Evolutionary conservation across 495 filamentous ascomycete genomes (phyloP), one percentile per base, ranked within the genome.

Genomic region (Penicillium macrosclerotiorum): DNA sequence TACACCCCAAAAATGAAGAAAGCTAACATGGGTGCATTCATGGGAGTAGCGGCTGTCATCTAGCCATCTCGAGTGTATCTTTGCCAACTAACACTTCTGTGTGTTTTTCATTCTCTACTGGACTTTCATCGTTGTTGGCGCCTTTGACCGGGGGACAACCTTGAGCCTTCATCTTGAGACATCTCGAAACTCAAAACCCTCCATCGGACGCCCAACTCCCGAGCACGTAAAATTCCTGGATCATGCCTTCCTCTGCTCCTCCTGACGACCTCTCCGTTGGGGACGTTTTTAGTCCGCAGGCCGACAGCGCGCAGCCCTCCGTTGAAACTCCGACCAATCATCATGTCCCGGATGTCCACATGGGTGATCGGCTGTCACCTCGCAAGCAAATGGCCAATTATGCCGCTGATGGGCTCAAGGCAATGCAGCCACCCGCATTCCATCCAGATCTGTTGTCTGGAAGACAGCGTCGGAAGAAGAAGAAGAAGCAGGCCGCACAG

Each of bases 401-500:
- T 25, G 41, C 27, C 11, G 29, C 37, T 12, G 40, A 47, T 24
- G 49, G 37, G 35, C 51, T 49, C 20, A 48, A 41, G 23, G 38
- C 32, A 12, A 60, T 65, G 38, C 55, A 57, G 24, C 49, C 55
- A 5, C 49, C 61, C 16, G 52, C 47, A 0, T 34, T 65, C 30
- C 55, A 59, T 27, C 55, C 47, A 27, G 42, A 62, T 34, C 52
- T 59, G 37, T 49, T 69, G 25, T 40, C 64, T 26, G 53, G 67
- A 36, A 65, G 71, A 54, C 52, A 64, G 55, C 57, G 62, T 36
- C 54, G 68, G 31, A 74, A 69, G 51, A 71, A 68, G 47, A 83
- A 74, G 62, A 80, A 76, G 58, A 71, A 76, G 55, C 72, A 77
- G 49, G 60, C 60, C 44, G 54, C 57, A 8, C 57, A 68, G 45